These are phyloP conservation scores for Phytophthora pistaciae DNA, from an alignment of 352 stramenopile species.

Conservation along the genomic window DNA sequence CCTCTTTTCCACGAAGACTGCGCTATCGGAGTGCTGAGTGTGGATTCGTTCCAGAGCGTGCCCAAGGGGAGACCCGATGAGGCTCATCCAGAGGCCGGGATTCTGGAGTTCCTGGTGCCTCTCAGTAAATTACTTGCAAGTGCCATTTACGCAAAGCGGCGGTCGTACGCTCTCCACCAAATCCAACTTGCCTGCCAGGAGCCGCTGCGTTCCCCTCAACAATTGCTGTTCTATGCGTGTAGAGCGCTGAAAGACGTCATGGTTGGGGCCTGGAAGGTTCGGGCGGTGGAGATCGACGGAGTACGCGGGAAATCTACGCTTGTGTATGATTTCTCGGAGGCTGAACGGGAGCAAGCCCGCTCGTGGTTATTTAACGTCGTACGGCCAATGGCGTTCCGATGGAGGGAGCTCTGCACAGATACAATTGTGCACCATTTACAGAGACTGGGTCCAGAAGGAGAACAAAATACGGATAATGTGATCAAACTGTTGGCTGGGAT, in stretches of 20 bases:
- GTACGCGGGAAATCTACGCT: conserved; percentile 52
- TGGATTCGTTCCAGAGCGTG: conserved; percentile 65
- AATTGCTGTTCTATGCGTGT: conserved; percentile 58
- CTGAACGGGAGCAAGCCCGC: conserved; percentile 24
- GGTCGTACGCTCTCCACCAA: conserved; percentile 57
- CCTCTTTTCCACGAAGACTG: conserved; percentile 77
- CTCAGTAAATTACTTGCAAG: conserved; percentile 53
- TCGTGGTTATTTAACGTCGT: conserved; percentile 37
- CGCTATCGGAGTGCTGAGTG: conserved; percentile 63
- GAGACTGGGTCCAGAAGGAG: conserved; percentile 4
- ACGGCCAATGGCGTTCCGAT: conserved; percentile 50
- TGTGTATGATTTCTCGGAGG: conserved; percentile 68
- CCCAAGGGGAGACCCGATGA: conserved; percentile 69
- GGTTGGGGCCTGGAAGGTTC: conserved; percentile 65
- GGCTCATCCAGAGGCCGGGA: conserved; percentile 66
- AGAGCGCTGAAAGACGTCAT: conserved; percentile 53
- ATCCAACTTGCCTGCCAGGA: conserved; percentile 48
- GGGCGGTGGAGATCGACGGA: conserved; percentile 65
- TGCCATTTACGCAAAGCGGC: conserved; percentile 71
- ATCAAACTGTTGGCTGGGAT: conserved; percentile 33
- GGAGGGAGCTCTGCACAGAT: conserved; percentile 55
- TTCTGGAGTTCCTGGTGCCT: conserved; percentile 58
- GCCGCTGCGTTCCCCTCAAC: conserved; percentile 60
- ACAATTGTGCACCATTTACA: conserved; percentile 47
- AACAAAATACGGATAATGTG: neutral